Evolutionary conservation across 2,329 filamentous ascomycete species (phyloP).

Genomic region (Fusarium caatingaense): DNA sequence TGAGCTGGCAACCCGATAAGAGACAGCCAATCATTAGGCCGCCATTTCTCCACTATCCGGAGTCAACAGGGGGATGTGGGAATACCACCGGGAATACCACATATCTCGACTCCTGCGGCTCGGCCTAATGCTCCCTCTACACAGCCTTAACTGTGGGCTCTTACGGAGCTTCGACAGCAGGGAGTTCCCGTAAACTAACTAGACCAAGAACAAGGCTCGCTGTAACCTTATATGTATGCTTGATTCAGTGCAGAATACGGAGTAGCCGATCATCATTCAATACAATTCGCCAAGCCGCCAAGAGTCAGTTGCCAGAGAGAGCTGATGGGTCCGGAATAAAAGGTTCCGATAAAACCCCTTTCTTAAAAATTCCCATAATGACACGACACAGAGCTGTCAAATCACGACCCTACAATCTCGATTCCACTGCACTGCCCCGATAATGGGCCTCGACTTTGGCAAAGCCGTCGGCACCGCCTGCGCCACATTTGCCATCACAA

Average conservation of each 20-base stretch:
- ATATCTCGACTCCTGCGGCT: background rate
- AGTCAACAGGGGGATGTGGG: rapidly evolving
- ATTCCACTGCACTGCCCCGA: background rate
- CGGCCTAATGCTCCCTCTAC: background rate
- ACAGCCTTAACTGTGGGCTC: background rate
- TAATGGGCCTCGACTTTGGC: constrained; percentile 6
- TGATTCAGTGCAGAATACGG: background rate
- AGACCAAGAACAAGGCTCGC: background rate
- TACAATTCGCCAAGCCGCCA: background rate
- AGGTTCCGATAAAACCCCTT: background rate
- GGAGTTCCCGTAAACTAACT: too few species aligned
- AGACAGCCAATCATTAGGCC: background rate
- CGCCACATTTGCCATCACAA: constrained; percentile 5
- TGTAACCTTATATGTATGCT: background rate
- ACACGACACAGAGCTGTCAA: background rate
- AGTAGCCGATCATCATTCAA: background rate
- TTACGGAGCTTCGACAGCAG: too few species aligned
- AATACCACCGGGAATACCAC: background rate
- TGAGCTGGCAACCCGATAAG: background rate
- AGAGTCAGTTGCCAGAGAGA: background rate
- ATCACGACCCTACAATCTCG: background rate
- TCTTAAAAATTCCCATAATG: background rate
- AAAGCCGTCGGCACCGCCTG: constrained; percentile 1
- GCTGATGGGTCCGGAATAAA: background rate
- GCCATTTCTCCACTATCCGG: background rate